phyloP scores from a whole-genome alignment of 2,329 filamentous ascomycete genomes.

The Aspergillus sojae region DNA sequence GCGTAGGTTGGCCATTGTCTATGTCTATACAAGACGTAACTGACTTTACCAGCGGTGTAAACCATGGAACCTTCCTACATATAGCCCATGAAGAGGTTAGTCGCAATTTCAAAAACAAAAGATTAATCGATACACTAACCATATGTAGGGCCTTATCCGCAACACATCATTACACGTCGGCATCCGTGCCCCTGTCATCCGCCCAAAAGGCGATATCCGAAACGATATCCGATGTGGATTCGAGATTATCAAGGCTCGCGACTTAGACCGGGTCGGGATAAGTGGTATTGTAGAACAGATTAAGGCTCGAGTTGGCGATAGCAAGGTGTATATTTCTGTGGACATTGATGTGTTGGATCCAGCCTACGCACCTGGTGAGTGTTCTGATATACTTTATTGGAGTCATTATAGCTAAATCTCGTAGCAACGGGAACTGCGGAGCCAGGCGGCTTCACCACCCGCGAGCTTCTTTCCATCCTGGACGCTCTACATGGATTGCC shows the following conservation, averaged over 20 bases:
- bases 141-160: slow-evolving; percentile 48
- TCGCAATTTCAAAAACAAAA: background rate
- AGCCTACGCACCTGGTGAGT: slow-evolving; percentile 53
- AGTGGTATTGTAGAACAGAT: slow-evolving; percentile 52
- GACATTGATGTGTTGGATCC: slow-evolving; percentile 62
- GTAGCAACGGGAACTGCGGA: slow-evolving; percentile 59
- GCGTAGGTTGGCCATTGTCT: slow-evolving; percentile 32
- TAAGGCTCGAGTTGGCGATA: slow-evolving; percentile 50
- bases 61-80: slow-evolving; percentile 60
- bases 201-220: slow-evolving; percentile 53
- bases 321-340: slow-evolving; percentile 58
- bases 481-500: slow-evolving; percentile 55
- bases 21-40: background rate
- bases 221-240: slow-evolving; percentile 60
- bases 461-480: slow-evolving; percentile 57
- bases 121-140: background rate
- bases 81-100: slow-evolving; percentile 57
- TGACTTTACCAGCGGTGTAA: slow-evolving; percentile 45
- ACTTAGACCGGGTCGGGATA: slow-evolving; percentile 54
- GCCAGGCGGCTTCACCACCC: slow-evolving; percentile 58
- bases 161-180: slow-evolving; percentile 61
- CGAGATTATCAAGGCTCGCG: slow-evolving; percentile 55
- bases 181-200: slow-evolving; percentile 55
- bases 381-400: background rate
- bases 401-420: background rate